phyloP scores from a whole-genome alignment of 306 rosid species.

The Dryas alaskensis region DNA sequence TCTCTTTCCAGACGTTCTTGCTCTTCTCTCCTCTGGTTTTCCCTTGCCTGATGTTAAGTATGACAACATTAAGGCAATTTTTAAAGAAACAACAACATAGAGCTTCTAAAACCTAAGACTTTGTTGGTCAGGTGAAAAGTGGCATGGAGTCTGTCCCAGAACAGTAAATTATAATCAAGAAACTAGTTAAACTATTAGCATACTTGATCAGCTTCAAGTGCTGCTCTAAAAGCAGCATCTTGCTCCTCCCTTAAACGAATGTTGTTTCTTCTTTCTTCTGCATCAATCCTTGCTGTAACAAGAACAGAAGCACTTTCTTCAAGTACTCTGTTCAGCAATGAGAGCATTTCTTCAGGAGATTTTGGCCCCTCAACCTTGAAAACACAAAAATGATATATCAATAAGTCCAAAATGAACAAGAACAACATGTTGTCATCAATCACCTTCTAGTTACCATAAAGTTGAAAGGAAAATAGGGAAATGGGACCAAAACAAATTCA shows the following conservation, averaged over 20 bases:
- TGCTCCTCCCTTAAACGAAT: constrained; percentile 90
- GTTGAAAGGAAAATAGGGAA: not conserved
- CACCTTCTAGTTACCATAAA: not conserved
- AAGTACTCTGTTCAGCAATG: constrained; percentile 69
- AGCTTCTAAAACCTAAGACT: constrained; percentile 18
- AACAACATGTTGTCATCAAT: not conserved
- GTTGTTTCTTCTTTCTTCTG: constrained; percentile 86
- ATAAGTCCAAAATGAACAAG: constrained; percentile 10
- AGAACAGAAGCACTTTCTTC: constrained; percentile 91
- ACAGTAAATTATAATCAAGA: not conserved
- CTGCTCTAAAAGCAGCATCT: constrained; percentile 98
- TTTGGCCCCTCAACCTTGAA: constrained; percentile 84
- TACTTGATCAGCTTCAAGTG: constrained; percentile 99
- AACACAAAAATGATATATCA: constrained; percentile 23
- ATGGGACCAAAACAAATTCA: not conserved
- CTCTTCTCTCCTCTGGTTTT: constrained; percentile 81
- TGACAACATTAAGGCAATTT: constrained; percentile 25
- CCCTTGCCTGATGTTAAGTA: constrained; percentile 73
- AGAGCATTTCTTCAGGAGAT: constrained; percentile 86
- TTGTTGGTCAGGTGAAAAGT: constrained; percentile 3
- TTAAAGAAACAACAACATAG: constrained; percentile 16
- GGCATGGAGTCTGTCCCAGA: not conserved
- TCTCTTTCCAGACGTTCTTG: constrained; percentile 92
- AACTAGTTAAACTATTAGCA: constrained; percentile 21
- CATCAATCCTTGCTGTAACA: constrained; percentile 75